phyloP scores from a whole-genome alignment of 257 asterid species.

The Cruciata laevipes region DNA sequence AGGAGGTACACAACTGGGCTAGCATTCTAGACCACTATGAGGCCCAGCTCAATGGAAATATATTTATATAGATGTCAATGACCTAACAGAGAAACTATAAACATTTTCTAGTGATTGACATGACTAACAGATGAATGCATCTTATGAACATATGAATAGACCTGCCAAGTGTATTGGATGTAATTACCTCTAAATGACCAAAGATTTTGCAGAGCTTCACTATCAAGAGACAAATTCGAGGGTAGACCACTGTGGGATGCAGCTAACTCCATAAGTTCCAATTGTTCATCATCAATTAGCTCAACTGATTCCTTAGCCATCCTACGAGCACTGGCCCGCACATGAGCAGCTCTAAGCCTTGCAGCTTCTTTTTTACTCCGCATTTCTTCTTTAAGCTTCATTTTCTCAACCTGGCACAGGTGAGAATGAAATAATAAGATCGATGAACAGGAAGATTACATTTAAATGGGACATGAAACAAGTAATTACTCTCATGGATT shows the following conservation, averaged over 20 bases:
- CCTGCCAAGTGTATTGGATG: not conserved
- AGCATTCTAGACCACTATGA: not conserved
- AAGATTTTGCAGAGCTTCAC: slow-evolving; percentile 52
- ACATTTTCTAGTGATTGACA: too few species aligned
- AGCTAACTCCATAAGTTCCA: slow-evolving; percentile 89
- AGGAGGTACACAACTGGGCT: not conserved
- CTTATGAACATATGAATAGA: too few species aligned
- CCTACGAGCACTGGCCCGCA: slow-evolving; percentile 79
- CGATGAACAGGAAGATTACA: not conserved
- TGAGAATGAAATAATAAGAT: not conserved
- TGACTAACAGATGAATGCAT: too few species aligned
- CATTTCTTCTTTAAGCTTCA: slow-evolving; percentile 75
- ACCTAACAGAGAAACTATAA: too few species aligned
- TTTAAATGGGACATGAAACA: slow-evolving; percentile 5
- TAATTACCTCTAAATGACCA: slow-evolving; percentile 48
- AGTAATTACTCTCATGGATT: slow-evolving; percentile 51
- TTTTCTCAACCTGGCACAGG: slow-evolving; percentile 62
- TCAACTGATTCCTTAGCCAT: slow-evolving; percentile 76
- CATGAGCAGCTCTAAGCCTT: slow-evolving; percentile 77
- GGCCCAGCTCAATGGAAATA: not conserved
- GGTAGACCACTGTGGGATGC: slow-evolving; percentile 52
- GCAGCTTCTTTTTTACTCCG: slow-evolving; percentile 83
- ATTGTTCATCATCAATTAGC: slow-evolving; percentile 61
- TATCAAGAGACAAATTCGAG: slow-evolving; percentile 59
- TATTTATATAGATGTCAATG: not conserved